Evolutionary conservation across 2,329 filamentous ascomycete genomes (phyloP).

Genomic region (Amauroascus verrucosus): DNA sequence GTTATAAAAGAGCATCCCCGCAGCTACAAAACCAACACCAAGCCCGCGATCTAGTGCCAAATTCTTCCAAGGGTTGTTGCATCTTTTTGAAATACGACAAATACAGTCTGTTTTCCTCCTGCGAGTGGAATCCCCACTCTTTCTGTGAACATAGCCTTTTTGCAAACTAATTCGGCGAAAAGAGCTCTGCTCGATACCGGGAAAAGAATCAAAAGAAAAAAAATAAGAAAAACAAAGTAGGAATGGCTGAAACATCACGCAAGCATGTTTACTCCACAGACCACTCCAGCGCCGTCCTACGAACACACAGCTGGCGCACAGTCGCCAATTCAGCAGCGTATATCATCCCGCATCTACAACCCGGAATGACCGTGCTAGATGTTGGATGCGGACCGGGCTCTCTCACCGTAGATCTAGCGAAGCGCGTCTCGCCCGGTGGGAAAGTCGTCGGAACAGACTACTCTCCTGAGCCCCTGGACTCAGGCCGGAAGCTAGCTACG

Average conservation of each 20-base stretch:
- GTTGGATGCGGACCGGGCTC: slow-evolving; percentile 38
- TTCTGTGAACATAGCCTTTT: too few species aligned
- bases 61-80: too few species aligned
- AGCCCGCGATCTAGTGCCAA: too few species aligned
- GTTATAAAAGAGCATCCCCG: too few species aligned
- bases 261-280: slow-evolving; percentile 11
- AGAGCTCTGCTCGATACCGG: not conserved
- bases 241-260: not conserved
- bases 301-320: slow-evolving; percentile 14
- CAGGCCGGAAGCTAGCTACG: slow-evolving; percentile 25
- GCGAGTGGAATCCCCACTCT: too few species aligned
- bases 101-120: too few species aligned
- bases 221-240: not conserved
- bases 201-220: not conserved
- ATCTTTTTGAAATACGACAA: too few species aligned
- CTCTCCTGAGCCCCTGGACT: slow-evolving; percentile 23
- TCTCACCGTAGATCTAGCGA: slow-evolving; percentile 35
- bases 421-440: slow-evolving; percentile 28
- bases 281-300: slow-evolving; percentile 10
- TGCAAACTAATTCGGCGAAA: too few species aligned
- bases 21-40: too few species aligned
- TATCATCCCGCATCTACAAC: slow-evolving; percentile 30
- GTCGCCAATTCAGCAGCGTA: slow-evolving; percentile 29
- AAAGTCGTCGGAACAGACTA: slow-evolving; percentile 31
- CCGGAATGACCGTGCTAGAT: slow-evolving; percentile 33